Evolutionary conservation across 805 yeast species (phyloP), one percentile per base, ranked within the genome.

Genomic region (Pachysolen tannophilus): DNA sequence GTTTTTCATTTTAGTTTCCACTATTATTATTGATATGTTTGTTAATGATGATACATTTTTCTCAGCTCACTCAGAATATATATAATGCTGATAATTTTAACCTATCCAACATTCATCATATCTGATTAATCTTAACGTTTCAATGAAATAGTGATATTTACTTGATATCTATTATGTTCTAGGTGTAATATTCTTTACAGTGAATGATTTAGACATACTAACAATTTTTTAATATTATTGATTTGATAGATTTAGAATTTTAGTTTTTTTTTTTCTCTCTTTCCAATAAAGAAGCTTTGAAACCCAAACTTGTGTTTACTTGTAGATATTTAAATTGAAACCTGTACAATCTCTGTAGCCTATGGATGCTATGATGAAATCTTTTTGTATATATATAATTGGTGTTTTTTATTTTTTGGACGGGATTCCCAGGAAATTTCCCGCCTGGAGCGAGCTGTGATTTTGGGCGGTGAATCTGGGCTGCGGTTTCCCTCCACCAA

Each of bases 31-130:
- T n/a, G n/a, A n/a, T n/a, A n/a, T 23, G 26, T 23, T 23, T 37
- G 35, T 32, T 37, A 13, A 36, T 60, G 63, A 58, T 58, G 63
- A 58, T 46, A 60, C n/a, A 50, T 49, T 40, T 37, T 37, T 33
- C 65, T 60, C 65, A 60, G 65, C 65, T 60, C 65, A 58, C 65
- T 60, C 65, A 58, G 63, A 60, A 49, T 49, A 38, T 41, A 32
- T 40, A 48, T 52, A 24, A 58, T 58, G 59, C 55, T 37, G 65
- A 60, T 48, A 60, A 54, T 45, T 43, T 34, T 48, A 51, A 53
- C 58, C 56, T 53, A 54, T 58, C 61, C 61, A 60, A 60, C 65
- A 59, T 58, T 60, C 63, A 60, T 58, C 62, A 33, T 43, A 40
- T 31, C 60, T 53, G 60, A 55, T 39, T 21, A 20, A 24, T 30